These are phyloP conservation scores for Phaeosphaeria sp. DNA, from an alignment of 2,329 filamentous ascomycete species.

Conservation along the genomic window DNA sequence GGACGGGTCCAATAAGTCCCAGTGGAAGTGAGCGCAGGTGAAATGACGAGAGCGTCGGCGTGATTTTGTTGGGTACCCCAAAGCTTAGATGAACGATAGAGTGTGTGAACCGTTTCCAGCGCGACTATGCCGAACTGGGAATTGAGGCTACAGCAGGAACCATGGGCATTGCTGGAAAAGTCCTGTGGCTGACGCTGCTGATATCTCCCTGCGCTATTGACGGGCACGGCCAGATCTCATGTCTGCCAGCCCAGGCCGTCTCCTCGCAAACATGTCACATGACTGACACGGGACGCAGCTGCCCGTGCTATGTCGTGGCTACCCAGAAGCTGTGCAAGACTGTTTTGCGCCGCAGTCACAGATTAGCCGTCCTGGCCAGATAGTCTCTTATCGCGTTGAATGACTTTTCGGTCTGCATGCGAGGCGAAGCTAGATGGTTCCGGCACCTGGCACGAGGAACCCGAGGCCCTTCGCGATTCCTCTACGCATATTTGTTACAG, in stretches of 20 bases:
- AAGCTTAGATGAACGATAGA: conserved; percentile 13
- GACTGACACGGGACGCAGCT: background rate
- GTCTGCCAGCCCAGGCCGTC: background rate
- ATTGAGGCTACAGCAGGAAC: background rate
- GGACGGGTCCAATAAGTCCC: conserved; percentile 20
- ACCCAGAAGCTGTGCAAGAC: background rate
- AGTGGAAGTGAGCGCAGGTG: conserved; percentile 18
- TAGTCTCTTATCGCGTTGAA: background rate
- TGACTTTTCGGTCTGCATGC: background rate
- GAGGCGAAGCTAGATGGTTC: background rate
- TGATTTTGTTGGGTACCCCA: conserved; percentile 24
- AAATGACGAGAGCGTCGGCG: conserved; percentile 14
- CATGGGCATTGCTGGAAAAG: background rate
- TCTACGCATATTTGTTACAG: too few relatives aligned
- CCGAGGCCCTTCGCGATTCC: too few relatives aligned
- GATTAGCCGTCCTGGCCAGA: too few relatives aligned
- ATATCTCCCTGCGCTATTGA: too few relatives aligned
- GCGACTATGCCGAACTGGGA: background rate
- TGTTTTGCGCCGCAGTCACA: background rate
- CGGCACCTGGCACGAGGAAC: too few relatives aligned
- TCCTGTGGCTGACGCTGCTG: background rate
- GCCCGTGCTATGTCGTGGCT: background rate
- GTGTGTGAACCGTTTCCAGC: conserved; percentile 16
- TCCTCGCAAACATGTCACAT: background rate
- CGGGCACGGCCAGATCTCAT: background rate